Evolutionary conservation across 441 rosid genomes (phyloP).

Genomic region (Omphalea diandra): DNA sequence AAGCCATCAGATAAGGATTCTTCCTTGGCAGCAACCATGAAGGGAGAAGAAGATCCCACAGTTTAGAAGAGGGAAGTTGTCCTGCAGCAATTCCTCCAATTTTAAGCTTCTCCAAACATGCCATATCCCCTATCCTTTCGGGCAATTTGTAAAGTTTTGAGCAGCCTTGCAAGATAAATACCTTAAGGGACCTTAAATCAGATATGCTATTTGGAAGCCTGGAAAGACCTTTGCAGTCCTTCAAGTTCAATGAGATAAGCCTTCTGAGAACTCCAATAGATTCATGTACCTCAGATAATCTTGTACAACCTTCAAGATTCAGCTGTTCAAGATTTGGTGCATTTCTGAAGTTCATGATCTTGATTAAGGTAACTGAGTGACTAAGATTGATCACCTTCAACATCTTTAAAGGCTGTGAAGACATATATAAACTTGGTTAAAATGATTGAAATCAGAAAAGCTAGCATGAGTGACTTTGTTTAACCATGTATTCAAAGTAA

Average conservation of each 20-base stretch:
- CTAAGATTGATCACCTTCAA: background rate
- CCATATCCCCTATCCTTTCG: conserved; percentile 7
- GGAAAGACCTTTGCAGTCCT: conserved; percentile 17
- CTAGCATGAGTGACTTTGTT: background rate
- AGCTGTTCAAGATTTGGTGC: conserved; percentile 25
- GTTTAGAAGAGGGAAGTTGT: background rate
- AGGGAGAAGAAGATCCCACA: conserved; percentile 1
- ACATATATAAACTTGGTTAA: background rate
- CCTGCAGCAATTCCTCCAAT: background rate
- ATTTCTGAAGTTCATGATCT: background rate
- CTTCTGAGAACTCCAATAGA: conserved; percentile 5
- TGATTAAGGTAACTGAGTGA: conserved; percentile 1
- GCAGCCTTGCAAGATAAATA: conserved; percentile 23
- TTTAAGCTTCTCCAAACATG: background rate
- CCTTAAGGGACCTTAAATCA: conserved; percentile 18
- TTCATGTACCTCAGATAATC: conserved; percentile 9
- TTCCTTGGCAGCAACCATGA: conserved; percentile 15
- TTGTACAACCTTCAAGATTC: conserved; percentile 19
- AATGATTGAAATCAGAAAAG: background rate
- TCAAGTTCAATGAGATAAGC: conserved; percentile 3
- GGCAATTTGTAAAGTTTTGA: conserved; percentile 18
- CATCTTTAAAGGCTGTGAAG: background rate
- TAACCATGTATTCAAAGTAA: background rate
- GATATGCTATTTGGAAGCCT: conserved; percentile 16
- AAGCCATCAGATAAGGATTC: background rate